These are phyloP conservation scores for Suhomyces terraborum DNA, from an alignment of 1,139 yeast species.

Conservation along the genomic window DNA sequence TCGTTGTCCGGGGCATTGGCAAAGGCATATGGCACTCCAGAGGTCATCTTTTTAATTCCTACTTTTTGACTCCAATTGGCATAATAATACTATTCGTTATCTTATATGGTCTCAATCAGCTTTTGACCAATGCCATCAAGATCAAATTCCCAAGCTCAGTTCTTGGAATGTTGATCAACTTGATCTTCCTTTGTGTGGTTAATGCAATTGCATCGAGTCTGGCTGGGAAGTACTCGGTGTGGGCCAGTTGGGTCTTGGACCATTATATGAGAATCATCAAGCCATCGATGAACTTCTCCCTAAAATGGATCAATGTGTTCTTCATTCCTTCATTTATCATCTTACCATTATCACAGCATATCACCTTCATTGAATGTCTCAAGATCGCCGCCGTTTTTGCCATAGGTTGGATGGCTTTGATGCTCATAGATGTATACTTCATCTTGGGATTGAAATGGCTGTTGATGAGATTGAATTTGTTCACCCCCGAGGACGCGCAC, in stretches of 20 bases:
- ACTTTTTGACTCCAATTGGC: conserved; percentile 41
- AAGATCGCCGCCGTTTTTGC: conserved; percentile 75
- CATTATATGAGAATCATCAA: conserved; percentile 51
- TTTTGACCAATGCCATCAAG: conserved; percentile 49
- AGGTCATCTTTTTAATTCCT: conserved; percentile 35
- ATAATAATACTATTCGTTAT: conserved; percentile 36
- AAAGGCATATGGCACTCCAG: conserved; percentile 35
- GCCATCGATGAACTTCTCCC: conserved; percentile 67
- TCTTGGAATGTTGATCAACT: conserved; percentile 67
- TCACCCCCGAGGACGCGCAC: conserved; percentile 12
- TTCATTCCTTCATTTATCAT: conserved; percentile 78
- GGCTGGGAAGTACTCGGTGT: conserved; percentile 28
- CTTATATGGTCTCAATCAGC: conserved; percentile 64
- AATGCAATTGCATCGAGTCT: conserved; percentile 21
- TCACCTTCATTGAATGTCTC: conserved; percentile 66
- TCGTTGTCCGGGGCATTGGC: conserved; percentile 19
- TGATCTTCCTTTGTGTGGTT: conserved; percentile 47
- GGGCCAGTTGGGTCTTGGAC: conserved; percentile 36
- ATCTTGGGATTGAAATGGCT: conserved; percentile 33
- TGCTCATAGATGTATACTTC: conserved; percentile 46
- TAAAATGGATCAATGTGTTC: conserved; percentile 77
- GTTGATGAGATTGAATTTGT: conserved; percentile 23
- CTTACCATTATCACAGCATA: conserved; percentile 64
- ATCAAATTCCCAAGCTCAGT: conserved; percentile 75
- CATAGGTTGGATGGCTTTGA: conserved; percentile 58